These are phyloP conservation scores for Neoboletus brunneissimus DNA, from an alignment of 768 basidiomycete genomes.

Conservation along the genomic window DNA sequence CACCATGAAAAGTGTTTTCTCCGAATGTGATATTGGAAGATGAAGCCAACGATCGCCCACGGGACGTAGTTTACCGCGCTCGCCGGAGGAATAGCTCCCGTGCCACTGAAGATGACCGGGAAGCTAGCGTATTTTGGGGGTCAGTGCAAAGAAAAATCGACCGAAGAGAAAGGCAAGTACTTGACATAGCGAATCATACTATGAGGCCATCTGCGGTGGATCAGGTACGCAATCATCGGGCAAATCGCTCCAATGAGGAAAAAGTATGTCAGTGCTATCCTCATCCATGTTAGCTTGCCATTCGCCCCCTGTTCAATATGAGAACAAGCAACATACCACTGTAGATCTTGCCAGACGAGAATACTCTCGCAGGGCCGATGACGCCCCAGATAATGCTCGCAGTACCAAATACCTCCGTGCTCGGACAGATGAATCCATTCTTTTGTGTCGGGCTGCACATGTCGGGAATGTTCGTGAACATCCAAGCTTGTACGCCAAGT, in stretches of 20 bases:
- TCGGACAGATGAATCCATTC: conserved; percentile 67
- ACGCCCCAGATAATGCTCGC: conserved; percentile 82
- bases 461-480: conserved; percentile 42
- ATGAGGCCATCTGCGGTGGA: conserved; percentile 60
- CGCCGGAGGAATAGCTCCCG: conserved; percentile 62
- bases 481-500: conserved; percentile 64
- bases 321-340: conserved; percentile 33
- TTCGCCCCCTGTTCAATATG: background rate
- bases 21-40: conserved; percentile 62
- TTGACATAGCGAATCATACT: conserved; percentile 61
- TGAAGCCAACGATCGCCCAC: conserved; percentile 62
- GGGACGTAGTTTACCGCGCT: conserved; percentile 64
- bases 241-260: conserved; percentile 73
- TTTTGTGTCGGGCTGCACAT: conserved; percentile 31
- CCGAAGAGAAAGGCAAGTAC: conserved; percentile 34
- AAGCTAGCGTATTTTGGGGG: conserved; percentile 27
- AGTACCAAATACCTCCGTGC: conserved; percentile 71
- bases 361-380: conserved; percentile 72
- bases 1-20: conserved; percentile 64
- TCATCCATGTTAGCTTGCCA: background rate
- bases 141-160: background rate
- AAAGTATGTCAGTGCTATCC: conserved; percentile 55
- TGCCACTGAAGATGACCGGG: conserved; percentile 54
- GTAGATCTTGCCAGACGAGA: conserved; percentile 63
- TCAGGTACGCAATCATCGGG: conserved; percentile 53